Evolutionary conservation across 2,329 filamentous ascomycete species (phyloP).

Genomic region (Lecanoromycetidae sp.): DNA sequence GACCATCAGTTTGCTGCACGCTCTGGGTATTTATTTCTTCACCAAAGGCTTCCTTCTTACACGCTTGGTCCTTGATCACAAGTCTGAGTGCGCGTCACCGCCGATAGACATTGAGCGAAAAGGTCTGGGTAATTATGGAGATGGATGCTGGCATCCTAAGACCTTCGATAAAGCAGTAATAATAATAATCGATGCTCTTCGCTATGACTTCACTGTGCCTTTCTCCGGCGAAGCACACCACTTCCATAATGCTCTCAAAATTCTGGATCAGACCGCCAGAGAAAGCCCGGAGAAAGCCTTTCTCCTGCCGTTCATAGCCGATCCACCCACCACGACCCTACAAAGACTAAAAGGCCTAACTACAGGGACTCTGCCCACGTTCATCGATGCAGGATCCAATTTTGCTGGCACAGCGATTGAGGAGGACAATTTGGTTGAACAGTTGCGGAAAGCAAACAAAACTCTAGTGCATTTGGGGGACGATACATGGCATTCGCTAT

Average conservation of each 20-base stretch:
- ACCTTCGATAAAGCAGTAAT: slow-evolving; percentile 86
- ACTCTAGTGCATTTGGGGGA: slow-evolving; percentile 90
- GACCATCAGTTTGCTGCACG: slow-evolving; percentile 52
- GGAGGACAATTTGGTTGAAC: slow-evolving; percentile 67
- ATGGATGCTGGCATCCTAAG: slow-evolving; percentile 92
- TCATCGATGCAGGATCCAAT: slow-evolving; percentile 86
- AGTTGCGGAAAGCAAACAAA: slow-evolving; percentile 53
- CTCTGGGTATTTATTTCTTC: slow-evolving; percentile 77
- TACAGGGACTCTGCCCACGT: slow-evolving; percentile 87
- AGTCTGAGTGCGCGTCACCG: slow-evolving; percentile 55
- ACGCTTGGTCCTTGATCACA: slow-evolving; percentile 64
- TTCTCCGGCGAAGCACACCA: slow-evolving; percentile 46
- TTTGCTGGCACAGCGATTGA: slow-evolving; percentile 93
- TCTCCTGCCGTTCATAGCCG: slow-evolving; percentile 87
- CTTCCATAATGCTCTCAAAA: slow-evolving; percentile 80
- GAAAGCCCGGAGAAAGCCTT: slow-evolving; percentile 70
- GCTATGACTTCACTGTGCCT: slow-evolving; percentile 93
- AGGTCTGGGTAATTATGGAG: slow-evolving; percentile 32
- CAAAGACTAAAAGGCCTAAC: slow-evolving; percentile 89
- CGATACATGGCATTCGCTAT: slow-evolving; percentile 90
- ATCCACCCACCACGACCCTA: slow-evolving; percentile 86
- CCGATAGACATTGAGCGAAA: slow-evolving; percentile 42
- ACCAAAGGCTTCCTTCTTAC: slow-evolving; percentile 91
- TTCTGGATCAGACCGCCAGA: slow-evolving; percentile 71
- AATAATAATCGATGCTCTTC: slow-evolving; percentile 80